Conservation (phyloP, 2,329 filamentous ascomycete species). For the Polytolypa hystricis region DNA sequence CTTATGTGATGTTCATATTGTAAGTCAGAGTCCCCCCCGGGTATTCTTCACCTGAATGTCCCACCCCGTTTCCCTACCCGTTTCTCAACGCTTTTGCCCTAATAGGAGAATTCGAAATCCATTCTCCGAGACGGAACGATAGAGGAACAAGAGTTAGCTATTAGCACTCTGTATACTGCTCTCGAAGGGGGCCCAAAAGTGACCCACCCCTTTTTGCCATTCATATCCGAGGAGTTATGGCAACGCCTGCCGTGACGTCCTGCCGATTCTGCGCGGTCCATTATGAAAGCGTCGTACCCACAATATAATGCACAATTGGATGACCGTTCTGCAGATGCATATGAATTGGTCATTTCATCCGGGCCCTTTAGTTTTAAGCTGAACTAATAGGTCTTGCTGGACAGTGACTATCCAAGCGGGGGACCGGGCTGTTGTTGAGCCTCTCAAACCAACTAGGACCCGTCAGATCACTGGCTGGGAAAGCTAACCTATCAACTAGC, state of each 20-base stretch:
- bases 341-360: too few relatives aligned
- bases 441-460: too few relatives aligned
- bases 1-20: slow-evolving; percentile 19
- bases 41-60: neutral
- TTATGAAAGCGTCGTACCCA: neutral
- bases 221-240: slow-evolving; percentile 1
- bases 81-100: too few relatives aligned
- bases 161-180: neutral
- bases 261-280: neutral
- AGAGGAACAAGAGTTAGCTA: neutral
- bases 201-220: neutral
- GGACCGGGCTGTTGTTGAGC: too few relatives aligned
- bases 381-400: too few relatives aligned
- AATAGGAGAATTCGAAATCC: slow-evolving; percentile 16
- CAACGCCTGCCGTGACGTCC: neutral
- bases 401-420: too few relatives aligned
- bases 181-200: neutral
- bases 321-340: too few relatives aligned
- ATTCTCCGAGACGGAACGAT: slow-evolving; percentile 7
- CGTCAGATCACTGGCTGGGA: too few relatives aligned
- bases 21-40: neutral
- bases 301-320: neutral
- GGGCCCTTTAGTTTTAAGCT: too few relatives aligned
- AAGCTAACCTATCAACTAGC: too few relatives aligned
- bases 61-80: neutral